Base-by-base conservation (phyloP, 495 filamentous ascomycete species). In the Amphirosellinia nigrospora region DNA sequence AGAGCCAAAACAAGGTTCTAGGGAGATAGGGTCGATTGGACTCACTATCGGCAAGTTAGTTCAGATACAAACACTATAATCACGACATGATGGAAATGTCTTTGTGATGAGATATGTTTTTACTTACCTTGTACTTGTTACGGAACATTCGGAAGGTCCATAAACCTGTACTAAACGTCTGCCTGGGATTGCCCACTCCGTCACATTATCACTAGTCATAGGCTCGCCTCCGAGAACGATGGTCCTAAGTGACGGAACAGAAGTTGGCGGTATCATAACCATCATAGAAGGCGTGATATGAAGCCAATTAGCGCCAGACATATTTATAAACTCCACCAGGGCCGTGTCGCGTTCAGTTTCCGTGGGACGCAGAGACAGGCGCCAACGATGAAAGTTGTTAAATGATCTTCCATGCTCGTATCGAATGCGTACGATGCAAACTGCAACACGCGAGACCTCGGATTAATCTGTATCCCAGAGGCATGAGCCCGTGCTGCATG, bases 341-440 rank as follows among this genome's bases (percentile, higher is more conserved):
- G 58, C 58, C 16, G 36, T 61, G 19, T 61, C 58, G n/a, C 58
- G 32, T 43, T 61, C 58, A 3, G 21, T 26, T 61, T 61, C 58
- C 28, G 82, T 86, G 4, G 88, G 88, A 91, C 82, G 75, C 89
- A 91, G 4, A 89, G 80, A 66, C 83, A 86, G 30, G 85, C 89
- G 30, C 89, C 89, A n/a, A 32, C 15, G 45, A 85, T 85, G 10
- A 90, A 73, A 0, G 82, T 83, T 19, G 85, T 81, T 34, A 88
- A 23, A 80, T 85, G 84, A n/a, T 89, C 86, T 6, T 83, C 66
- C 11, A 89, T 77, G 39, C 83, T 85, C 15, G 83, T 82, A 66
- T 90, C 88, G 46, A 88, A 90, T 0, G 86, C 85, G 64, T 84
- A 88, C 34, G 84, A 83, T 3, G 87, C 84, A 67, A 87, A 89